Conservation (phyloP, 768 basidiomycete species). For the Tephrocybe sp. region DNA sequence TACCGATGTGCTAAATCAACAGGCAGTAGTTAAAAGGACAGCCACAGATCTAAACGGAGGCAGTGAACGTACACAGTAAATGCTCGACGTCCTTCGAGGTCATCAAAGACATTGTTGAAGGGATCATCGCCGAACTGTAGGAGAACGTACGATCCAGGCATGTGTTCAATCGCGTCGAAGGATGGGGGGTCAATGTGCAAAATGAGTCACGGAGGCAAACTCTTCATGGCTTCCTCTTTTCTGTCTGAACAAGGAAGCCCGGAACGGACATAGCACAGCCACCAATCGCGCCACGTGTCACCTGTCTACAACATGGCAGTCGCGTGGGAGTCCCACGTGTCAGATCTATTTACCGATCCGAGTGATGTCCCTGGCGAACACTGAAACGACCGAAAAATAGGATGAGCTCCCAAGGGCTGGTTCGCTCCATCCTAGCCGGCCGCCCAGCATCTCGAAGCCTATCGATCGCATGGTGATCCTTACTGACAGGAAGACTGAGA, state of each 20-base stretch:
- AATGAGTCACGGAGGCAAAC: slow-evolving; percentile 19
- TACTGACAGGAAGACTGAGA: slow-evolving; percentile 9
- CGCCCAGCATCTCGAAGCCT: slow-evolving; percentile 1
- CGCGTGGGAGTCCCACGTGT: slow-evolving; percentile 39
- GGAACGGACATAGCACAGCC: slow-evolving; percentile 37
- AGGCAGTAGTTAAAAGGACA: slow-evolving; percentile 16
- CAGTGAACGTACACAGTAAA: slow-evolving; percentile 61
- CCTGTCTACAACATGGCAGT: slow-evolving; percentile 13
- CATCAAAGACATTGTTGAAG: slow-evolving; percentile 60
- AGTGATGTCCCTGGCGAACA: slow-evolving; percentile 10
- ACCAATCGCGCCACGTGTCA: slow-evolving; percentile 31
- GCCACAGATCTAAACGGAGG: slow-evolving; percentile 4
- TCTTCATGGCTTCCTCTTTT: slow-evolving; percentile 15
- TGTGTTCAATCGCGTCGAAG: slow-evolving; percentile 2
- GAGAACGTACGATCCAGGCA: slow-evolving; percentile 42
- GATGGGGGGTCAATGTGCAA: slow-evolving; percentile 17
- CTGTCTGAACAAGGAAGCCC: slow-evolving; percentile 27
- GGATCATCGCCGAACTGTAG: slow-evolving; percentile 68
- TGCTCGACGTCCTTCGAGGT: slow-evolving; percentile 60
- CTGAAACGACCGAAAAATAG: slow-evolving; percentile 11
- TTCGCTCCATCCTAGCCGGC: slow-evolving; percentile 7
- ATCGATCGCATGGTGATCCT: slow-evolving; percentile 13
- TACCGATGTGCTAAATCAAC: slow-evolving; percentile 14
- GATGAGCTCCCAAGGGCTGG: neutral
- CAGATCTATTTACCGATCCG: slow-evolving; percentile 13